These are phyloP conservation scores for Barnettozyma vustinii DNA, from an alignment of 805 yeast genomes.

Conservation along the genomic window DNA sequence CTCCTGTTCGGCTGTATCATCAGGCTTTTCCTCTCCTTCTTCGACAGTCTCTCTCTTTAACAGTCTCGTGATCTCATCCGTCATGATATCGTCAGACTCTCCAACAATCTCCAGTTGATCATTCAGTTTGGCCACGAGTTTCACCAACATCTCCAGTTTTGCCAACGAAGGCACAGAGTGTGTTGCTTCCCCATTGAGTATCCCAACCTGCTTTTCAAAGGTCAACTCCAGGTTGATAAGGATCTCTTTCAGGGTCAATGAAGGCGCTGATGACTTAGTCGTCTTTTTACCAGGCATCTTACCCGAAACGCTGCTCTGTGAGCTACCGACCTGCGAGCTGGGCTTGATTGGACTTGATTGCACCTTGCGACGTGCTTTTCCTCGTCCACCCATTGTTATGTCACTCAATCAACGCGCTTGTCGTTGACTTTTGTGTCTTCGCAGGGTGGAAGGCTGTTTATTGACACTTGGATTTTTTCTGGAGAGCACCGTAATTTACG, in stretches of 20 bases:
- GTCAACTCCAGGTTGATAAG: conserved; percentile 46
- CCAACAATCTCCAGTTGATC: conserved; percentile 29
- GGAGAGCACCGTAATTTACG: too few relatives aligned
- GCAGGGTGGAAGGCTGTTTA: background rate
- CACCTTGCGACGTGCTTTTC: conserved; percentile 8
- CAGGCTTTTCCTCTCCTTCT: conserved; percentile 7
- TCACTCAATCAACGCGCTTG: background rate
- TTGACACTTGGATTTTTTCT: background rate
- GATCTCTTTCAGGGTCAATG: conserved; percentile 42
- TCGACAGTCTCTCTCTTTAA: conserved; percentile 3
- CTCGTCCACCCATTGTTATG: conserved; percentile 3
- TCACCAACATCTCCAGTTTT: conserved; percentile 20
- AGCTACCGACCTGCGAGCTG: background rate
- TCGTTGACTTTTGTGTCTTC: background rate
- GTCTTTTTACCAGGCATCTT: conserved; percentile 25
- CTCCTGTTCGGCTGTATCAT: too few relatives aligned
- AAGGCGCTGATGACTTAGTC: conserved; percentile 31
- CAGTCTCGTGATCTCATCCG: conserved; percentile 11
- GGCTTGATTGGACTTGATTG: background rate
- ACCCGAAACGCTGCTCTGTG: conserved; percentile 10
- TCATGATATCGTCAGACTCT: conserved; percentile 23
- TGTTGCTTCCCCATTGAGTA: conserved; percentile 53
- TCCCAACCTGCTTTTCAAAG: conserved; percentile 55
- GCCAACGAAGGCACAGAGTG: conserved; percentile 33
- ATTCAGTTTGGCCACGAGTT: conserved; percentile 39